Base-by-base conservation (phyloP, 1,284 basidiomycete genomes). In the Boletus semigastroideus region DNA sequence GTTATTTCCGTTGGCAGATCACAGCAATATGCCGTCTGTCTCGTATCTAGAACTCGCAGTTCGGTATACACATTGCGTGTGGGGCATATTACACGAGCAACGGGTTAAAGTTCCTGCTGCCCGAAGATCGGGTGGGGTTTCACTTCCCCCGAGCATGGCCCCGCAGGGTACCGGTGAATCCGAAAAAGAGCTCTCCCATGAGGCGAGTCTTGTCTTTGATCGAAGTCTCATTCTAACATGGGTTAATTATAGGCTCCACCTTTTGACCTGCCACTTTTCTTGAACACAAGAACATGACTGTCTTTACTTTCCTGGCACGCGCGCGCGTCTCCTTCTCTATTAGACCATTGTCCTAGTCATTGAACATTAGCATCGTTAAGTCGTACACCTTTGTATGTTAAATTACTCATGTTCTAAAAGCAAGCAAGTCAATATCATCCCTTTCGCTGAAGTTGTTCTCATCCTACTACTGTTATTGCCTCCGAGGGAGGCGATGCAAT, bases 1-100 rank as follows among this genome's bases (percentile, higher is more conserved):
- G 51, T 51, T 16, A 48, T 37, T 5, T 16, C 16, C 37, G n/a
- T 34, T 53, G 55, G 39, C 49, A 90, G 87, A 80, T 64, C 73
- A 77, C 42, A 72, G 70, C 1, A 76, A 76, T 7, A 69, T 73
- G 46, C 77, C 80, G 3, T 67, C 80, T 0, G 72, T 84, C 30
- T 86, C 87, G 1, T 74, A 76, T 38, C 60, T 88, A 17, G 87
- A 90, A 61, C 69, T 87, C 7, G 71, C 75, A 14, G 73, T 80
- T 9, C 78, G 88, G 41, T 78, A 88, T 58, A 86, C 82, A 1
- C 71, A 78, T 12, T 74, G 73, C 10, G 54, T 86, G 16, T 87
- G 83, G 84, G 72, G 72, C 7, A 69, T 72, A 46, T 72, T 85
- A 45, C 74, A 83, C 55, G 79, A 81, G 34, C 53, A 74, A 43